Percentiles rank a stretch among this genome's conserved stretches.
Evolutionary conservation across 2,329 filamentous ascomycete species (phyloP).

Genomic region (Calonectria pauciramosa): DNA sequence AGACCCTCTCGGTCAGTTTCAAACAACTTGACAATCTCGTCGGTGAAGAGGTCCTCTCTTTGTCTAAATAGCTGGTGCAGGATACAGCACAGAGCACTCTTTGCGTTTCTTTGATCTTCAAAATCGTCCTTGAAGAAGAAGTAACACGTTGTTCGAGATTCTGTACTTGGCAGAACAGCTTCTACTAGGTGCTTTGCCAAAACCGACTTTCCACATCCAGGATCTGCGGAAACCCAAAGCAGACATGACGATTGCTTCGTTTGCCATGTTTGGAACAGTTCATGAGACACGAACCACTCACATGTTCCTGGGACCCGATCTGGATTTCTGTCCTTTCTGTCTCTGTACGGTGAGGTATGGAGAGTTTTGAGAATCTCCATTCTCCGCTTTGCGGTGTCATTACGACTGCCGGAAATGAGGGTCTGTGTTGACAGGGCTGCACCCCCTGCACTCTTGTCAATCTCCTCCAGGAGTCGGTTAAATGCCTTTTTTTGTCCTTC

Average conservation of each 20-base stretch:
- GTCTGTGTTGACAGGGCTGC: not conserved
- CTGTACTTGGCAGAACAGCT: constrained; percentile 33
- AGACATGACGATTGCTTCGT: not conserved
- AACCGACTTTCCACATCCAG: constrained; percentile 61
- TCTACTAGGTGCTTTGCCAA: constrained; percentile 54
- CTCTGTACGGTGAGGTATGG: constrained; percentile 26
- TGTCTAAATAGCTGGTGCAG: constrained; percentile 55
- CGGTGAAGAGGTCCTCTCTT: constrained; percentile 39
- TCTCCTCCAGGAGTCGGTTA: not conserved
- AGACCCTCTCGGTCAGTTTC: constrained; percentile 32
- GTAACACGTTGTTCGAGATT: constrained; percentile 49
- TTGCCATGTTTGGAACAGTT: constrained; percentile 24
- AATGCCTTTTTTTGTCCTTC: not conserved
- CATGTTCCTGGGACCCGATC: constrained; percentile 28
- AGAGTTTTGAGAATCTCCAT: constrained; percentile 16
- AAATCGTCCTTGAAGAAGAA: constrained; percentile 63
- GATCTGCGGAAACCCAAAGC: constrained; percentile 55
- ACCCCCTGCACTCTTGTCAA: not conserved
- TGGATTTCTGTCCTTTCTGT: constrained; percentile 34
- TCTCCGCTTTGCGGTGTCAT: not conserved
- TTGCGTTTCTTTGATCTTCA: constrained; percentile 48
- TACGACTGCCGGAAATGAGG: not conserved
- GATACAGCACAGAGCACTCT: constrained; percentile 50
- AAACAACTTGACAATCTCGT: constrained; percentile 37
- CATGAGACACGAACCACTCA: constrained; percentile 32